Evolutionary conservation across 129 eudicot genomes (phyloP).

Genomic region (Kitagawia praeruptora): DNA sequence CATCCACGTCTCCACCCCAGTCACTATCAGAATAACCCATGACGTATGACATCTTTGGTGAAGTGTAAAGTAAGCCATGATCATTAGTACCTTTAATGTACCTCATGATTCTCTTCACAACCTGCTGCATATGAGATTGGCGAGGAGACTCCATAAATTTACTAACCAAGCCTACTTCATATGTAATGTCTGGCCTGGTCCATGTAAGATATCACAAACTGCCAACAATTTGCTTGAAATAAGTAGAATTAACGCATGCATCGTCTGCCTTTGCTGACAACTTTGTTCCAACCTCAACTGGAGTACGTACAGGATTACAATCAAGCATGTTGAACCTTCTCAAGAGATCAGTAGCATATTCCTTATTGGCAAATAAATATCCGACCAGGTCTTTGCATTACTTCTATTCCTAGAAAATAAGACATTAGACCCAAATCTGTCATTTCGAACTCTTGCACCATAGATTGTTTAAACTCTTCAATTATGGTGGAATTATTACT

Average conservation of each 20-base stretch:
- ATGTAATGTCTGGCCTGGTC: not conserved
- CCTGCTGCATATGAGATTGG: no score
- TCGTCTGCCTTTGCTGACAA: not conserved
- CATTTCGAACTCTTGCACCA: no score
- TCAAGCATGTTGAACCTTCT: not conserved
- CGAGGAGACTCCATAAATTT: not conserved
- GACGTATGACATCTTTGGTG: not conserved
- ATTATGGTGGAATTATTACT: no score
- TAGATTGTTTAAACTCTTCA: no score
- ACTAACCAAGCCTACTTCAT: not conserved
- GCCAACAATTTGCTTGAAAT: not conserved
- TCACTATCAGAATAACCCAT: constrained; percentile 1
- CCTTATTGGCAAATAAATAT: not conserved
- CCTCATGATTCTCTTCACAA: not conserved
- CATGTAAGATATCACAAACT: not conserved
- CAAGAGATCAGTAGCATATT: not conserved
- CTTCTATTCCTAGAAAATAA: not conserved
- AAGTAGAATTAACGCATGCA: not conserved
- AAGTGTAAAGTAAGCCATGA: not conserved
- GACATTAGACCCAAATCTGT: not conserved
- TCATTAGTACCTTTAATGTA: not conserved
- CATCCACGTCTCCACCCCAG: not conserved
- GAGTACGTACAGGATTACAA: not conserved
- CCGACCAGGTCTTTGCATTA: not conserved
- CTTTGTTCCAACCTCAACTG: not conserved